phyloP scores from a whole-genome alignment of 176 grass and related monocot species.

The Lolium rigidum region DNA sequence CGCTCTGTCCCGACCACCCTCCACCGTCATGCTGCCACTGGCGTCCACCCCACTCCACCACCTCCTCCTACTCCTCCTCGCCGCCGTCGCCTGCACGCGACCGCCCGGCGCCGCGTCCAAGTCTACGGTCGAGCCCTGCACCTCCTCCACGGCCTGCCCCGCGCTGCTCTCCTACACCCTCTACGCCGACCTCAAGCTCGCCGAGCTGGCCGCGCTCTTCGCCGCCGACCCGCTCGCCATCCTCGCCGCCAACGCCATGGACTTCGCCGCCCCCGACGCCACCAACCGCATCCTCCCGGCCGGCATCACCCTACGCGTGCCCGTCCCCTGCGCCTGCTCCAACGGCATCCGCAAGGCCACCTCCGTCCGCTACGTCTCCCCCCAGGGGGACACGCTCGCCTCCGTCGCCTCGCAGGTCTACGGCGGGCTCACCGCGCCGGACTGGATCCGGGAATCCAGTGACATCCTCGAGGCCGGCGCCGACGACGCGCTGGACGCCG shows the following conservation, averaged over 20 bases:
- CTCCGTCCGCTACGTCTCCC: constrained; percentile 66
- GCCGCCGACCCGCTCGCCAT: constrained; percentile 67
- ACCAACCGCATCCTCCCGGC: constrained; percentile 77
- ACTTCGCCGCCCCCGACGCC: constrained; percentile 55
- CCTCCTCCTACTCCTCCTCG: constrained; percentile 33
- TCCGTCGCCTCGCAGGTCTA: constrained; percentile 60
- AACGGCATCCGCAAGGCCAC: constrained; percentile 76
- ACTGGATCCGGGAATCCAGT: constrained; percentile 81
- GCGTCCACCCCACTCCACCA: constrained; percentile 20
- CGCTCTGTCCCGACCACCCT: constrained; percentile 10
- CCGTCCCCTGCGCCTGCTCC: constrained; percentile 83
- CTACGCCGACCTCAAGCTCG: constrained; percentile 83
- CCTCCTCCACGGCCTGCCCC: constrained; percentile 63
- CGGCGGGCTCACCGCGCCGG: constrained; percentile 71
- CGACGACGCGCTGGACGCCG: constrained; percentile 57
- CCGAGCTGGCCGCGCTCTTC: constrained; percentile 83
- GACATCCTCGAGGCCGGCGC: constrained; percentile 33
- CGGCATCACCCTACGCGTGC: constrained; percentile 66
- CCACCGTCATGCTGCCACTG: constrained; percentile 6
- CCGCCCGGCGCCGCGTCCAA: constrained; percentile 32
- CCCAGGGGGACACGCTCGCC: constrained; percentile 70
- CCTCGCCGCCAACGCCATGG: constrained; percentile 85
- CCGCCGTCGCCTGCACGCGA: constrained; percentile 14
- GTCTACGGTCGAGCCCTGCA: constrained; percentile 82
- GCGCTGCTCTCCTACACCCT: constrained; percentile 89